Percentiles rank a stretch among this genome's conserved stretches.
Evolutionary conservation across 495 filamentous ascomycete species (phyloP).

Genomic region (Zalerion maritima): DNA sequence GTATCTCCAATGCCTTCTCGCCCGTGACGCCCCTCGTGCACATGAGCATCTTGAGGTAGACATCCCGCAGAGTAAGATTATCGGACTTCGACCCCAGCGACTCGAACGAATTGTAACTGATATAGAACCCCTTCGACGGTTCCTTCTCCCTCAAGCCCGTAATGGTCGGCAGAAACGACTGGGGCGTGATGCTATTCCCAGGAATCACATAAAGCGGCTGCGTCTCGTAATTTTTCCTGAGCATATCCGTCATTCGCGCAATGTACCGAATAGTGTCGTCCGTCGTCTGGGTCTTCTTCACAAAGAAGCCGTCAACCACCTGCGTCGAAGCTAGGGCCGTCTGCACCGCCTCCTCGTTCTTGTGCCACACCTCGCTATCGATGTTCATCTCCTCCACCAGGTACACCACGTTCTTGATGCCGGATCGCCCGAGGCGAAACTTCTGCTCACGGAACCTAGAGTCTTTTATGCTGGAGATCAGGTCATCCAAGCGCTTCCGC

Average conservation of each 20-base stretch:
- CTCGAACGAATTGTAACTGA: slow-evolving; percentile 60
- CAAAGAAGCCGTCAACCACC: slow-evolving; percentile 69
- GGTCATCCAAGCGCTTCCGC: slow-evolving; percentile 69
- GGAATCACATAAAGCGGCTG: slow-evolving; percentile 45
- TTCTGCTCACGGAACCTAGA: slow-evolving; percentile 80
- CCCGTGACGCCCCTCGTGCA: slow-evolving; percentile 62
- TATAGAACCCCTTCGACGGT: slow-evolving; percentile 39
- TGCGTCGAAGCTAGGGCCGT: slow-evolving; percentile 69
- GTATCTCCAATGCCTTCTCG: slow-evolving; percentile 72
- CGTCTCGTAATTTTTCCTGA: slow-evolving; percentile 50
- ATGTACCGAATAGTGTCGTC: slow-evolving; percentile 75
- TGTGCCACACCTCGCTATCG: slow-evolving; percentile 27
- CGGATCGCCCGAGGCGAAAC: slow-evolving; percentile 57
- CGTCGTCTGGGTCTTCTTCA: slow-evolving; percentile 61
- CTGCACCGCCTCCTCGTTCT: slow-evolving; percentile 50
- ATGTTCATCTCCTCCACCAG: slow-evolving; percentile 61
- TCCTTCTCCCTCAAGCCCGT: slow-evolving; percentile 34
- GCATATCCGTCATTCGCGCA: slow-evolving; percentile 54
- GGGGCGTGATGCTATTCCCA: slow-evolving; percentile 46
- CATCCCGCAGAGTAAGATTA: slow-evolving; percentile 53
- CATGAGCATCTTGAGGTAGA: slow-evolving; percentile 83
- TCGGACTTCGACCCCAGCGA: slow-evolving; percentile 62
- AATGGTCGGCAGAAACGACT: slow-evolving; percentile 56
- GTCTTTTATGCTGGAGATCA: slow-evolving; percentile 67
- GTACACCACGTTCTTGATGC: slow-evolving; percentile 63